phyloP scores from a whole-genome alignment of 805 yeast species.

The Candida hungchunana region DNA sequence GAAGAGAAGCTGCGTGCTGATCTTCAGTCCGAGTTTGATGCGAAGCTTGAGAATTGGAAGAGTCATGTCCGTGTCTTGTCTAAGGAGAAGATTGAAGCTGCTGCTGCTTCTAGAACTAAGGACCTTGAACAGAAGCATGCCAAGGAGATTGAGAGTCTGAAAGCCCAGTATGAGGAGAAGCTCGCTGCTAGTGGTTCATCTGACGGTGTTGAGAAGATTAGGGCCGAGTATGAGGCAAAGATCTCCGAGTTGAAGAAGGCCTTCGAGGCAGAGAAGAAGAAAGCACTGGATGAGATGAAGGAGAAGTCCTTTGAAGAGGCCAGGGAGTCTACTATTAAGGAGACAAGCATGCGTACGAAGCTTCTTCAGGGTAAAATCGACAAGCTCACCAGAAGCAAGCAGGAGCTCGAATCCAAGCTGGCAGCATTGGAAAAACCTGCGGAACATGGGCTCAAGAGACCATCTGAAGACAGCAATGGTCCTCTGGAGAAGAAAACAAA shows the following conservation, averaged over 20 bases:
- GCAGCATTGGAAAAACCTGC: slow-evolving; percentile 1
- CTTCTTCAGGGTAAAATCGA: slow-evolving; percentile 40
- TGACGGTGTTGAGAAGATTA: slow-evolving; percentile 2
- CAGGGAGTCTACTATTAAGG: slow-evolving; percentile 25
- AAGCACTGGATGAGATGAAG: slow-evolving; percentile 16
- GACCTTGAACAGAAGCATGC: slow-evolving; percentile 28
- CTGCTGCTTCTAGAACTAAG: slow-evolving; percentile 25
- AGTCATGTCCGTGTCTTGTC: slow-evolving; percentile 35
- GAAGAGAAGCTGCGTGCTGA: slow-evolving; percentile 4
- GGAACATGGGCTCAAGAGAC: slow-evolving; percentile 21
- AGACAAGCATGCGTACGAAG: slow-evolving; percentile 35
- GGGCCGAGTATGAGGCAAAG: slow-evolving; percentile 29
- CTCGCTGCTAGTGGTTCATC: slow-evolving; percentile 20
- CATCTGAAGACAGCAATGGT: slow-evolving; percentile 24
- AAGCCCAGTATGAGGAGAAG: slow-evolving; percentile 26
- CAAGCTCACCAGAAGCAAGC: slow-evolving; percentile 33
- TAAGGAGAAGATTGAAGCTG: slow-evolving; percentile 30
- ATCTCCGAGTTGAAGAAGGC: slow-evolving; percentile 29
- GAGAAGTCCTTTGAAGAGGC: slow-evolving; percentile 22
- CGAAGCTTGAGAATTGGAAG: slow-evolving; percentile 21
- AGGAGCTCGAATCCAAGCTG: slow-evolving; percentile 27
- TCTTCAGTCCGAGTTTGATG: slow-evolving; percentile 2
- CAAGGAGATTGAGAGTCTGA: slow-evolving; percentile 25
- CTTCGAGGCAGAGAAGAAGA: slow-evolving; percentile 22
- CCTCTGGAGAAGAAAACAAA: slow-evolving; percentile 30